Evolutionary conservation across 2,329 filamentous ascomycete species (phyloP).

Genomic region (Colletotrichum theobromicola): DNA sequence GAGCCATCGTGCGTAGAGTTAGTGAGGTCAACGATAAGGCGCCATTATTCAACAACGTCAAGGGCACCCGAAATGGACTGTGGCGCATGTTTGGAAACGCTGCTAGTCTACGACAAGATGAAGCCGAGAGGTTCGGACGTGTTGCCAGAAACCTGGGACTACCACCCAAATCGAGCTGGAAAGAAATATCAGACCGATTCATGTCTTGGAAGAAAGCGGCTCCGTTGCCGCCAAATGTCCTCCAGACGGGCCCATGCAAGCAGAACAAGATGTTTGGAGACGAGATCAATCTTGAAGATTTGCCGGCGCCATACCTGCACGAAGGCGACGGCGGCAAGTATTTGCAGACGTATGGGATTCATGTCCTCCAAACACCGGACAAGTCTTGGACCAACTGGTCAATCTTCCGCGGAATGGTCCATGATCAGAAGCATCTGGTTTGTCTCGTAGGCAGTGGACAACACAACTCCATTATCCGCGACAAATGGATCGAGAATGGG

Average conservation of each 20-base stretch:
- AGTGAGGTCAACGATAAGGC: constrained; percentile 51
- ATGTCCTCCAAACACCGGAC: constrained; percentile 50
- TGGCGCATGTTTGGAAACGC: constrained; percentile 53
- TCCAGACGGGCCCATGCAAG: constrained; percentile 43
- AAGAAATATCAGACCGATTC: constrained; percentile 38
- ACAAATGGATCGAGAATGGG: constrained; percentile 49
- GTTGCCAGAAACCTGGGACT: constrained; percentile 46
- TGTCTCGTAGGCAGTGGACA: constrained; percentile 48
- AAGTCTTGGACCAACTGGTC: constrained; percentile 53
- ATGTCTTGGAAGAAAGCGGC: constrained; percentile 34
- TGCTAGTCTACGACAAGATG: constrained; percentile 37
- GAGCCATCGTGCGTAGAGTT: constrained; percentile 49
- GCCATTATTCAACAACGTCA: constrained; percentile 57
- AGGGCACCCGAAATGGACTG: constrained; percentile 47
- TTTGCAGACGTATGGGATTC: constrained; percentile 54
- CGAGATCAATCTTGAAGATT: constrained; percentile 45
- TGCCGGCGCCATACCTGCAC: constrained; percentile 50
- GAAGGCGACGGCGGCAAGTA: constrained; percentile 53
- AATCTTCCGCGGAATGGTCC: constrained; percentile 50
- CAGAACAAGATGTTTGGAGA: constrained; percentile 40
- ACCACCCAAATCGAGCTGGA: constrained; percentile 38
- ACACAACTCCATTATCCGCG: constrained; percentile 50
- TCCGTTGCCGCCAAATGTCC: constrained; percentile 28
- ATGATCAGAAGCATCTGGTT: constrained; percentile 43
- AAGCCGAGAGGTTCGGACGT: constrained; percentile 40